Evolutionary conservation across 163 green algal genomes (phyloP).

Genomic region (Scenedesmus sp.): DNA sequence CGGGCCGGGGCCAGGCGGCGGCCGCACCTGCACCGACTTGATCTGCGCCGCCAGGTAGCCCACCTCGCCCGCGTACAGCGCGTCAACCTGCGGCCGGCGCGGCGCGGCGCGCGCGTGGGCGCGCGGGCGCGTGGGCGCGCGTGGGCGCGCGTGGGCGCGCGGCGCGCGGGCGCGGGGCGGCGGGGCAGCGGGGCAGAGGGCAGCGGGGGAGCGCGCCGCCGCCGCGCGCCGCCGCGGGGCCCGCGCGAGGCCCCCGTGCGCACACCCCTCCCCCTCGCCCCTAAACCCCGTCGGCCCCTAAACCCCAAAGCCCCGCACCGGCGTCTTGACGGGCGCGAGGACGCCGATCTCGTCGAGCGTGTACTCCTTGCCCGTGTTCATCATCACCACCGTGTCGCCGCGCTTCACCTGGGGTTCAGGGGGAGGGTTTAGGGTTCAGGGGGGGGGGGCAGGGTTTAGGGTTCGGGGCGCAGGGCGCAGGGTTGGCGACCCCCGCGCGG

Average conservation of each 20-base stretch:
- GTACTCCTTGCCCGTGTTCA: constrained; percentile 93
- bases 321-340: constrained; percentile 57
- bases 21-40: constrained; percentile 80
- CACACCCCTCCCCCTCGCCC: too few relatives aligned
- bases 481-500: too few relatives aligned
- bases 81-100: constrained; percentile 88
- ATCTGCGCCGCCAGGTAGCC: constrained; percentile 92
- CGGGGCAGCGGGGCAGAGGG: background rate
- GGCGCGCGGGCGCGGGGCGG: background rate
- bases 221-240: too few relatives aligned
- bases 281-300: background rate
- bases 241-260: too few relatives aligned
- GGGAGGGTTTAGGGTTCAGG: too few relatives aligned
- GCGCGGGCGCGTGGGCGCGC: too few relatives aligned
- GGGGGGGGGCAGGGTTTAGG: too few relatives aligned
- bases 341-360: constrained; percentile 84
- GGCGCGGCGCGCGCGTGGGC: too few relatives aligned
- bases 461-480: too few relatives aligned
- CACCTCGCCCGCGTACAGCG: constrained; percentile 89
- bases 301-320: constrained; percentile 33
- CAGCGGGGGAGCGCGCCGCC: background rate
- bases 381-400: constrained; percentile 87
- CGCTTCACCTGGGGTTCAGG: too few relatives aligned
- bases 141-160: too few relatives aligned
- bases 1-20: too few relatives aligned